These are phyloP conservation scores for Lithospermum erythrorhizon DNA, from an alignment of 257 asterid genomes.

Conservation along the genomic window DNA sequence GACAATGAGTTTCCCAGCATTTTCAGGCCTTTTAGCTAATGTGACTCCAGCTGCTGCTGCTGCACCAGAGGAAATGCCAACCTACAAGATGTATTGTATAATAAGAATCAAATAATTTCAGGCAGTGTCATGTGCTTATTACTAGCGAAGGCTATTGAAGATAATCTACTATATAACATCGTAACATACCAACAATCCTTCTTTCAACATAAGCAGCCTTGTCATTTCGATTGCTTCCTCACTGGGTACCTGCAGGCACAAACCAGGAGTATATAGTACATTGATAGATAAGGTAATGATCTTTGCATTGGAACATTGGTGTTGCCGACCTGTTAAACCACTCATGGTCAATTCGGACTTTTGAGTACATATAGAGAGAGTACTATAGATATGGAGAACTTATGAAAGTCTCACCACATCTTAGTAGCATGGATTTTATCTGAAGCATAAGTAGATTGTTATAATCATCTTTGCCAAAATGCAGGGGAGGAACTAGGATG, in stretches of 20 bases:
- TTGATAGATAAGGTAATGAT: background rate
- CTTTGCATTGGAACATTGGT: background rate
- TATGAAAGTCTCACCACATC: background rate
- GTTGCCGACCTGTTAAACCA: background rate
- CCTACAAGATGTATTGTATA: slow-evolving; percentile 30
- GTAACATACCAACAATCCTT: slow-evolving; percentile 55
- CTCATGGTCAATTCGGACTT: too few relatives aligned
- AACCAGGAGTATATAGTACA: background rate
- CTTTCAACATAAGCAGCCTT: slow-evolving; percentile 57
- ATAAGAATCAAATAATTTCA: background rate
- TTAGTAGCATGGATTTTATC: background rate
- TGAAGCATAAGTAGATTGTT: background rate
- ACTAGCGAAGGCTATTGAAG: background rate
- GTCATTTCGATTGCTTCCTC: slow-evolving; percentile 81
- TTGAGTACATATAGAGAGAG: too few relatives aligned
- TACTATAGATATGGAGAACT: background rate
- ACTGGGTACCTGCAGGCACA: slow-evolving; percentile 38
- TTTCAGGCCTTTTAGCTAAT: slow-evolving; percentile 55
- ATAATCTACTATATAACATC: background rate
- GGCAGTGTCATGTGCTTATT: background rate
- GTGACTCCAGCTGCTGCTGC: slow-evolving; percentile 58
- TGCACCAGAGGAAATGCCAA: slow-evolving; percentile 76
- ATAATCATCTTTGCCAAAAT: background rate
- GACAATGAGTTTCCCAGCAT: slow-evolving; percentile 67
- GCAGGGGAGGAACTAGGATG: too few relatives aligned